Evolutionary conservation across 192 early-diverging fungal species (phyloP), one percentile per base, ranked within the genome.

Genomic region (Mortierella hygrophila): DNA sequence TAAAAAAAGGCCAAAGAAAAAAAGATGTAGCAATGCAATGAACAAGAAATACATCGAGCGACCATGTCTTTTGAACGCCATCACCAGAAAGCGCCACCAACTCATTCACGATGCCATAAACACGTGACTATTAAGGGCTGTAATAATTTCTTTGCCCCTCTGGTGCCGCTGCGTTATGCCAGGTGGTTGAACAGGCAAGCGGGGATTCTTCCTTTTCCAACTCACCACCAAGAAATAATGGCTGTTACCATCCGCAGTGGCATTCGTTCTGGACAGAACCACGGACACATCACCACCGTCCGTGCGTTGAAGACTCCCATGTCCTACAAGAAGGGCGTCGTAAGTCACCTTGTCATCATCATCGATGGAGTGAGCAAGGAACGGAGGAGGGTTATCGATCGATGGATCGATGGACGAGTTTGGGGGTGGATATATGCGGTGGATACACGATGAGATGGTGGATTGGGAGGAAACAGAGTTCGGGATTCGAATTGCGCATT

Each of bases 201-300:
- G 40, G 72, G n/a, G 26, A 41, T 41, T 55, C 57, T 42, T 78
- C 80, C 80, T 81, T 75, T 74, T 81, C 74, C 75, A 75, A 74
- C 80, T 70, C 38, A 65, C 21, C 72, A 79, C 75, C 65, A 75
- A n/a, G 68, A 76, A 57, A 82, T 74, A 91, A 94, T 94, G 93
- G 93, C 85, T 83, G 91, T 92, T 83, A 88, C 90, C 77, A 96
- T 20, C 49, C 49, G 95, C 91, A 92, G 94, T 82, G 98, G 98
- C 85, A 94, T 99, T 88, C 93, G 92, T 88, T 92, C 91, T 81
- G 98, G 98, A 87, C 89, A 94, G 90, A 99, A 98, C 95, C 94
- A 95, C 89, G 98, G 98, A 75, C 97, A 96, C 94, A 90, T 96
- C 91, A 95, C 94, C 85, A 94, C 98, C 78, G 89, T 89, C 76